Base-by-base conservation (phyloP, 495 filamentous ascomycete genomes). In the Neurospora sp. region DNA sequence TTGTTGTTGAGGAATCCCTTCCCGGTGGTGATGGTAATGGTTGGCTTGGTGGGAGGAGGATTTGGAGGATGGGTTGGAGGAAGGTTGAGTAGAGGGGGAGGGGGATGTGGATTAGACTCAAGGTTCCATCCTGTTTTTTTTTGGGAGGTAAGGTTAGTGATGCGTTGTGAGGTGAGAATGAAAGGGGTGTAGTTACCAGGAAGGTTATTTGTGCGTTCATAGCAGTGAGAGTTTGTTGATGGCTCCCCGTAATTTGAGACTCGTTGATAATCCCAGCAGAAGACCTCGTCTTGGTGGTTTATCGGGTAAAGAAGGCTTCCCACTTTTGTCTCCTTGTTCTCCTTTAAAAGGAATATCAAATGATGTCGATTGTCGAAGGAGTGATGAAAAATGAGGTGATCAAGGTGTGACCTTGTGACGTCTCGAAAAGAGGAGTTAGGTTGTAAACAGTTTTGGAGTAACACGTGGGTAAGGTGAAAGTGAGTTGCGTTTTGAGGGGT, bases 61-160 rank as follows among this genome's bases (percentile, higher is more conserved):
- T 85, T 77, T 89, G 88, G 20, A 97, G 85, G 69, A 99, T 92
- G 0, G 94, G 88, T 76, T 96, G 91, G 44, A 97, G 83, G 78
- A 97, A 94, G 73, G 85, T 87, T 3, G 91, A 86, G 78, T 98
- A 98, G 41, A 95, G 85, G 39, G 90, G 83, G 68, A 97, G 81
- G 2, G 96, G 94, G 70, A 99, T 96, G 80, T 97, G 94, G 73
- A 98, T 93, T 71, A 99, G 86, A 77, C 89, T 93, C 74, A 98
- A 85, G 70, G 89, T 89, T 75, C 93, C 93, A 75, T 97, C 94
- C 96, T 99, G 74, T 73, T 20, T 5, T 37, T 10, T 11, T 20
- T 7, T 5, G 40, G 48, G 75, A 39, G 5, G 14, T n/a, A 31
- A 68, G 39, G 70, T 76, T 46, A 77, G 74, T 27, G 3, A 18